These are phyloP conservation scores for Barbatosphaeria neglecta DNA, from an alignment of 495 filamentous ascomycete genomes.

Conservation along the genomic window DNA sequence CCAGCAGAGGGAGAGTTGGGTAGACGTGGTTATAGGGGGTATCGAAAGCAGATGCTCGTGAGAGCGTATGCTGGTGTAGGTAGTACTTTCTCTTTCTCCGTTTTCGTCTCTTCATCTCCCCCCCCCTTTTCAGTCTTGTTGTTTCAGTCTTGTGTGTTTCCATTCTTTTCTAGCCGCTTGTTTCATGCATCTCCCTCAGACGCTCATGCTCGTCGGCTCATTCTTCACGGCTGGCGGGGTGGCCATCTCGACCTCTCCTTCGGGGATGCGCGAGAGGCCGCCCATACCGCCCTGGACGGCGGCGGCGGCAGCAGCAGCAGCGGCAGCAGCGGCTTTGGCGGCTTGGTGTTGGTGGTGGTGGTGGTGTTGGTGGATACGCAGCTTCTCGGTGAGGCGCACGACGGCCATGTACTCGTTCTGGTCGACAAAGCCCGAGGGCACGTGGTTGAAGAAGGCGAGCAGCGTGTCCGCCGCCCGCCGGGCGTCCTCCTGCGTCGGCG, in stretches of 20 bases:
- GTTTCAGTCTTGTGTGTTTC: neutral
- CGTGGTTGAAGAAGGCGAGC: conserved; percentile 70
- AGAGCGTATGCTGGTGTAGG: no score
- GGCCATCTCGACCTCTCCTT: conserved; percentile 44
- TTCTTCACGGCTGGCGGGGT: conserved; percentile 11
- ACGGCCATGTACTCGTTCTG: conserved; percentile 77
- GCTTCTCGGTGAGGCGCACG: conserved; percentile 74
- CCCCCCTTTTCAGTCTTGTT: neutral
- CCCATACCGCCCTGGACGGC: conserved; percentile 43
- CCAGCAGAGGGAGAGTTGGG: no score
- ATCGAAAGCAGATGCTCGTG: no score
- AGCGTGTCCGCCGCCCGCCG: conserved; percentile 74
- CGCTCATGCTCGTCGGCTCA: conserved; percentile 9
- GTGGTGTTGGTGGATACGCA: conserved; percentile 55
- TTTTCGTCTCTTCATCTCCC: neutral
- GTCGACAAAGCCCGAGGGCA: conserved; percentile 55
- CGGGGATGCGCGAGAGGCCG: conserved; percentile 55
- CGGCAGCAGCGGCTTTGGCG: conserved; percentile 34
- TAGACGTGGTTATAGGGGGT: no score
- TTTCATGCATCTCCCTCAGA: no score
- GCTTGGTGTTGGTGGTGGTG: conserved; percentile 47
- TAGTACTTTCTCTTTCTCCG: no score
- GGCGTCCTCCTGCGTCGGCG: conserved; percentile 85
- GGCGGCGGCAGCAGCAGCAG: conserved; percentile 39
- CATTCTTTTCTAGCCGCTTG: neutral